These are phyloP conservation scores for Pseudopithomyces chartarum DNA, from an alignment of 2,329 filamentous ascomycete genomes.

Conservation along the genomic window DNA sequence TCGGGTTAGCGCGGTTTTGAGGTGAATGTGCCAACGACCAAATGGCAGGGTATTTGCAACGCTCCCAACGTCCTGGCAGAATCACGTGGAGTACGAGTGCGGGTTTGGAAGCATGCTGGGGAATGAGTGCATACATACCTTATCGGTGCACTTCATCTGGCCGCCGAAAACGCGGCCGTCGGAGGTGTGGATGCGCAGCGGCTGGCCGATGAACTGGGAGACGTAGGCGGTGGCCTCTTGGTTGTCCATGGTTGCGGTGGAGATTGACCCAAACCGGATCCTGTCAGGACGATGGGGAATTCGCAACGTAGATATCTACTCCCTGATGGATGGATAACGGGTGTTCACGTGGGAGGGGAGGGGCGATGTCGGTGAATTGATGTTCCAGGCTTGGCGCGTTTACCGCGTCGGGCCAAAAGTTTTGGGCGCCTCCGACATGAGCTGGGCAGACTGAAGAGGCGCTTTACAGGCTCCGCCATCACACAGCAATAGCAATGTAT, in stretches of 20 bases:
- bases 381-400: conserved; percentile 30
- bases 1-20: not conserved
- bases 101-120: not conserved
- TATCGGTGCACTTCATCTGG: conserved; percentile 92
- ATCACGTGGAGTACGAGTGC: not conserved
- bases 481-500: conserved; percentile 32
- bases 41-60: too few species aligned
- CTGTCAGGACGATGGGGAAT: too few species aligned
- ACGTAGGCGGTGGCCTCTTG: conserved; percentile 63
- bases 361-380: conserved; percentile 10
- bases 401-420: conserved; percentile 28
- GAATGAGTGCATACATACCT: conserved; percentile 60
- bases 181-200: conserved; percentile 76
- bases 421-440: conserved; percentile 13
- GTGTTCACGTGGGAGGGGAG: conserved; percentile 2
- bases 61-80: too few species aligned
- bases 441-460: not conserved
- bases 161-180: conserved; percentile 90
- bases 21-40: not conserved
- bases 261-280: not conserved
- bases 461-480: too few species aligned
- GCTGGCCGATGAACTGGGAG: conserved; percentile 73
- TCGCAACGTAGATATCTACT: too few species aligned
- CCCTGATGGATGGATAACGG: too few species aligned
- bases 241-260: conserved; percentile 52